Conservation (phyloP, 2,329 filamentous ascomycete genomes). For the Aspergillus pseudoglaucus region DNA sequence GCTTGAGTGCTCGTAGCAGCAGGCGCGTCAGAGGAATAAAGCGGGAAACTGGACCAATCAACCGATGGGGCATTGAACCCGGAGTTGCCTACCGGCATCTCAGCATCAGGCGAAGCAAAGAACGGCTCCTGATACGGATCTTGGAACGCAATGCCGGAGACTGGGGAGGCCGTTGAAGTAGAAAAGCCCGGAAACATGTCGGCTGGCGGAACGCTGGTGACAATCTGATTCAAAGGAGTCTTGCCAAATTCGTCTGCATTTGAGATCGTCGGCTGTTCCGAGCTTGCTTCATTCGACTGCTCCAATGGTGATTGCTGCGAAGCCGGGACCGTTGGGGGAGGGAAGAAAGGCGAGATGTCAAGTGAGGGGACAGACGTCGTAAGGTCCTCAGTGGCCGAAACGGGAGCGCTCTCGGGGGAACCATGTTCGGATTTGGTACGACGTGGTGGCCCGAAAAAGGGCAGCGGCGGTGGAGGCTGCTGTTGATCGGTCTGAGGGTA, state of each 20-base stretch:
- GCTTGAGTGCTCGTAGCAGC: conserved; percentile 38
- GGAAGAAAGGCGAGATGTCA: conserved; percentile 27
- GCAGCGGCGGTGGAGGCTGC: conserved; percentile 21
- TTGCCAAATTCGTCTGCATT: conserved; percentile 14
- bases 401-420: conserved; percentile 37
- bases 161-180: conserved; percentile 26
- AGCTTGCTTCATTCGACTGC: conserved; percentile 11
- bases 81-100: conserved; percentile 32
- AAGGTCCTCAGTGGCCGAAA: conserved; percentile 20
- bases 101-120: conserved; percentile 39
- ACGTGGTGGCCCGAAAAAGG: conserved; percentile 28
- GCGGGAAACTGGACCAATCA: conserved; percentile 44
- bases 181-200: conserved; percentile 33
- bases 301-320: conserved; percentile 16
- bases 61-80: conserved; percentile 37
- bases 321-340: conserved; percentile 18
- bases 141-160: conserved; percentile 30
- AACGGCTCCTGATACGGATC: conserved; percentile 35
- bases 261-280: conserved; percentile 18
- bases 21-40: conserved; percentile 32
- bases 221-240: conserved; percentile 26
- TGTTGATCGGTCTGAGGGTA: background rate
- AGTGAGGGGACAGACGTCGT: conserved; percentile 19
- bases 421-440: conserved; percentile 41
- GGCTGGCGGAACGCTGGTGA: conserved; percentile 31